phyloP scores from a whole-genome alignment of 2,329 filamentous ascomycete genomes.

The Geosmithia morbida region DNA sequence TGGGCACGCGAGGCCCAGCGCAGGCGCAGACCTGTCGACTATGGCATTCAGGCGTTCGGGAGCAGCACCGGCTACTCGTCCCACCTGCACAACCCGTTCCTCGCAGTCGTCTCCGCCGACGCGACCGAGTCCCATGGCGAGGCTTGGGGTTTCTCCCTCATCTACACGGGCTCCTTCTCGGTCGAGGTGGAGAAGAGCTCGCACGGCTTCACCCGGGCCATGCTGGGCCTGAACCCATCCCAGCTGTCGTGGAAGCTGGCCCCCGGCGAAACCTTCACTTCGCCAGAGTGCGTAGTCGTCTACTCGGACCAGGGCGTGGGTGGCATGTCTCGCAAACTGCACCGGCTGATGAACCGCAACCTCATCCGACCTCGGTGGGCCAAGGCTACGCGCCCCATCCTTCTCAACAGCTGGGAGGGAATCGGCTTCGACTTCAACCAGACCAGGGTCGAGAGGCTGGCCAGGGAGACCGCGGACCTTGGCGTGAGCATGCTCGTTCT shows the following conservation, averaged over 20 bases:
- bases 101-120: slow-evolving; percentile 37
- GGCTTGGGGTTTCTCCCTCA: slow-evolving; percentile 49
- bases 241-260: slow-evolving; percentile 43
- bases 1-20: slow-evolving; percentile 45
- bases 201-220: slow-evolving; percentile 43
- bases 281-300: slow-evolving; percentile 47
- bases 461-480: slow-evolving; percentile 38
- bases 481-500: slow-evolving; percentile 50
- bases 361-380: slow-evolving; percentile 42
- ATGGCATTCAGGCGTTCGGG: slow-evolving; percentile 42
- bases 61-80: slow-evolving; percentile 48
- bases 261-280: slow-evolving; percentile 40
- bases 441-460: slow-evolving; percentile 37
- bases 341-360: slow-evolving; percentile 46
- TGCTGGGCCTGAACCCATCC: slow-evolving; percentile 44
- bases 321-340: slow-evolving; percentile 47
- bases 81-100: slow-evolving; percentile 50
- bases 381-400: slow-evolving; percentile 31
- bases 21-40: slow-evolving; percentile 38
- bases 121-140: slow-evolving; percentile 47
- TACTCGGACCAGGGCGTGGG: slow-evolving; percentile 45
- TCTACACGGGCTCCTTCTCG: slow-evolving; percentile 50
- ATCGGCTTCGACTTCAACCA: slow-evolving; percentile 44
- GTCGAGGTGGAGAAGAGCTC: slow-evolving; percentile 47
- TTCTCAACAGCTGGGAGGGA: slow-evolving; percentile 55